Conservation (phyloP, 2,329 filamentous ascomycete genomes). For the Neospermospora avenae region DNA sequence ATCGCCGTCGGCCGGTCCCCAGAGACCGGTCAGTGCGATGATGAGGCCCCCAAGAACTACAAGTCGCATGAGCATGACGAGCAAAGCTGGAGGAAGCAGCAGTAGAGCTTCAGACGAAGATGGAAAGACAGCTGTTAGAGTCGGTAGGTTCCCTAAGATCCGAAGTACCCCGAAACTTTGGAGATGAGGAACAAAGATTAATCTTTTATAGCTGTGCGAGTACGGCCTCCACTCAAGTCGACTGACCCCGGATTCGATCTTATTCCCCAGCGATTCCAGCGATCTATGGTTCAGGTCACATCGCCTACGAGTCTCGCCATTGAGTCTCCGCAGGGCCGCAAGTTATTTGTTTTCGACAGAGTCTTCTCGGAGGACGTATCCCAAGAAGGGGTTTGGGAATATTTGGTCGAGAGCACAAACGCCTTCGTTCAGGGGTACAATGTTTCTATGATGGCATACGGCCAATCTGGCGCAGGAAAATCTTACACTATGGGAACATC, state of each 20-base stretch:
- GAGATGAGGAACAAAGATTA: conserved; percentile 12
- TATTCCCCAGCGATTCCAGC: conserved; percentile 92
- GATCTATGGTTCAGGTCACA: conserved; percentile 85
- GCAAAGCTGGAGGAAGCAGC: conserved; percentile 64
- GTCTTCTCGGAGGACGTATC: conserved; percentile 81
- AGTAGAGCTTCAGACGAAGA: conserved; percentile 90
- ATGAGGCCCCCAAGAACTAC: conserved; percentile 72
- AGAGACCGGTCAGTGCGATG: conserved; percentile 78
- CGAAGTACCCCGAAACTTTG: not conserved
- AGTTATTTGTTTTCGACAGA: conserved; percentile 94
- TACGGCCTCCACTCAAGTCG: conserved; percentile 80
- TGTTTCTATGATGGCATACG: conserved; percentile 94
- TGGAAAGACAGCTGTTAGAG: conserved; percentile 87
- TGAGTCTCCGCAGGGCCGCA: conserved; percentile 87
- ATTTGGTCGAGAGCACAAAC: conserved; percentile 82
- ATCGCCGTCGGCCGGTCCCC: conserved; percentile 55
- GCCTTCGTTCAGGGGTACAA: conserved; percentile 97
- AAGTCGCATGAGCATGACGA: conserved; percentile 81
- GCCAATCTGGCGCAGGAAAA: conserved; percentile 95
- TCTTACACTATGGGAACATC: conserved; percentile 99
- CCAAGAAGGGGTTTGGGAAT: conserved; percentile 93
- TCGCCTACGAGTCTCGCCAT: conserved; percentile 82
- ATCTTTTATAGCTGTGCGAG: conserved; percentile 69
- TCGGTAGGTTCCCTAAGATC: conserved; percentile 63
- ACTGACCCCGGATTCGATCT: conserved; percentile 90